Percentiles rank a stretch among this genome's conserved stretches.
phyloP scores from a whole-genome alignment of 1,139 yeast genomes.

The Blastobotrys arbuscula region DNA sequence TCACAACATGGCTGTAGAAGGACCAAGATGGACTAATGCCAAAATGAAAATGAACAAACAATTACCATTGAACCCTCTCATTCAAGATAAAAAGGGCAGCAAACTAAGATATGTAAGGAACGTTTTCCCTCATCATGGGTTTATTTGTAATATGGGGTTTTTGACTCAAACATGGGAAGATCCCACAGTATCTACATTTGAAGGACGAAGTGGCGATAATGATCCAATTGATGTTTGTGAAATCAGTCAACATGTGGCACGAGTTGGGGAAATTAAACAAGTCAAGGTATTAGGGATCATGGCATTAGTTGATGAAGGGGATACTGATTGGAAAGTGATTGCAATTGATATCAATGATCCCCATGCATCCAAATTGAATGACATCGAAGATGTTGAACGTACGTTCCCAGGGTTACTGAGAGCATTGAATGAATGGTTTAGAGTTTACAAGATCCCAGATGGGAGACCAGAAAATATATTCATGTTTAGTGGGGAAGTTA shows the following conservation, averaged over 20 bases:
- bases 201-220: slow-evolving; percentile 74
- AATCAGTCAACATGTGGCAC: slow-evolving; percentile 41
- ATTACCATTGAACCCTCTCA: slow-evolving; percentile 73
- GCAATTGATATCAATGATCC: slow-evolving; percentile 82
- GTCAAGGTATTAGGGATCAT: slow-evolving; percentile 90
- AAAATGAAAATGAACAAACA: slow-evolving; percentile 84
- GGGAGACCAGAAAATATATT: slow-evolving; percentile 87
- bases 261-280: slow-evolving; percentile 69
- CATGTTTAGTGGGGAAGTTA: slow-evolving; percentile 80
- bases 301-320: slow-evolving; percentile 96
- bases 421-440: slow-evolving; percentile 89
- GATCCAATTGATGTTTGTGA: slow-evolving; percentile 97
- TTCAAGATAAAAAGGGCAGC: slow-evolving; percentile 91
- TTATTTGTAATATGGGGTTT: slow-evolving; percentile 97
- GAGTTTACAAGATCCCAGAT: slow-evolving; percentile 90
- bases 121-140: slow-evolving; percentile 94
- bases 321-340: slow-evolving; percentile 94
- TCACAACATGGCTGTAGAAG: slow-evolving; percentile 87
- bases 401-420: slow-evolving; percentile 81
- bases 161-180: slow-evolving; percentile 98
- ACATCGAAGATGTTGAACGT: slow-evolving; percentile 74
- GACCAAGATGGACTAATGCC: slow-evolving; percentile 94
- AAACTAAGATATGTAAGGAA: slow-evolving; percentile 80
- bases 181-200: slow-evolving; percentile 43
- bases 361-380: slow-evolving; percentile 65